phyloP scores from a whole-genome alignment of 768 basidiomycete genomes.

The Gloeopeniophorella convolvens region DNA sequence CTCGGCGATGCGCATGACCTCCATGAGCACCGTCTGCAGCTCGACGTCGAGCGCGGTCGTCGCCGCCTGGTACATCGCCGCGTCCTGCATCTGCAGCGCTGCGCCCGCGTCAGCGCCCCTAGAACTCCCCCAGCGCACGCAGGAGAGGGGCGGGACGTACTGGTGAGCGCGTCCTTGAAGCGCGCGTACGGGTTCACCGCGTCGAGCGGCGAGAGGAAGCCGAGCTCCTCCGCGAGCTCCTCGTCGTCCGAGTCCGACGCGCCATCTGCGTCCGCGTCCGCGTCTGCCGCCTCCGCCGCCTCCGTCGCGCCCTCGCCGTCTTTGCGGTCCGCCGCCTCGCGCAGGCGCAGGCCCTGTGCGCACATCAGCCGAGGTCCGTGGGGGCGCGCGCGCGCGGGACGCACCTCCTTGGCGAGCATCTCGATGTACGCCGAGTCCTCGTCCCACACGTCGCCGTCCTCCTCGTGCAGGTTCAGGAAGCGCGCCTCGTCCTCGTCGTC shows the following conservation, averaged over 20 bases:
- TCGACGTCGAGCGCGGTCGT: slow-evolving; percentile 69
- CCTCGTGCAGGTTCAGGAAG: slow-evolving; percentile 57
- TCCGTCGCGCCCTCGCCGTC: slow-evolving; percentile 24
- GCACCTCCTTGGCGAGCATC: slow-evolving; percentile 75
- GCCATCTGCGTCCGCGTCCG: too few species aligned
- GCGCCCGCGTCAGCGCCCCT: slow-evolving; percentile 6
- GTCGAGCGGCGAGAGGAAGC: slow-evolving; percentile 81
- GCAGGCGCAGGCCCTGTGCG: slow-evolving; percentile 61
- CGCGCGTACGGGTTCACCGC: slow-evolving; percentile 67
- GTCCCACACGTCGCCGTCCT: slow-evolving; percentile 86
- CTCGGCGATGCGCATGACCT: slow-evolving; percentile 53
- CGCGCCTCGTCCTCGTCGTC: slow-evolving; percentile 36
- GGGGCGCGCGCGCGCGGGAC: slow-evolving; percentile 13
- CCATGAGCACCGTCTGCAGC: slow-evolving; percentile 77
- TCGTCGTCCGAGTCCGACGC: slow-evolving; percentile 37
- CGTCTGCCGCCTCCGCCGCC: too few species aligned
- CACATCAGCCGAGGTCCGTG: neutral
- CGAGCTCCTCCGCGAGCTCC: slow-evolving; percentile 76
- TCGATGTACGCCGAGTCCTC: slow-evolving; percentile 86
- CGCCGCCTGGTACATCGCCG: slow-evolving; percentile 58
- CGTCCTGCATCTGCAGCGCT: slow-evolving; percentile 77
- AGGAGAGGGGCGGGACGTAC: slow-evolving; percentile 36
- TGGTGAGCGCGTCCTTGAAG: slow-evolving; percentile 73
- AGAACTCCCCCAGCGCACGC: neutral
- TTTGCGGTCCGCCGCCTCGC: slow-evolving; percentile 49